Evolutionary conservation across 2,329 filamentous ascomycete species (phyloP).

Genomic region (Aspergillus chevalieri): DNA sequence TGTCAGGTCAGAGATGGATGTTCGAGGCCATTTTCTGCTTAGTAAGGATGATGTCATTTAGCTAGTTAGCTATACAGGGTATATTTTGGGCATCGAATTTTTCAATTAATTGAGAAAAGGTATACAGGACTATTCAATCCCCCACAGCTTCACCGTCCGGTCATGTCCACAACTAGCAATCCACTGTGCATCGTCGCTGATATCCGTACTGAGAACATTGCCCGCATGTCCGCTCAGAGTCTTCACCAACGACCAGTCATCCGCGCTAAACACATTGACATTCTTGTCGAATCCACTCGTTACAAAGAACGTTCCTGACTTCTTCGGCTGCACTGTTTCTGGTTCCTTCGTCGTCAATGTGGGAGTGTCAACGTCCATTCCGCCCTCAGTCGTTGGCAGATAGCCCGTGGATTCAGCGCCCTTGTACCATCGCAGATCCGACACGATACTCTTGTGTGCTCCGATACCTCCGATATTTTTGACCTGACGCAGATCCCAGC

Average conservation of each 20-base stretch:
- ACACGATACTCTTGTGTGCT: slow-evolving; percentile 84
- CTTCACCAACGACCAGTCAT: slow-evolving; percentile 90
- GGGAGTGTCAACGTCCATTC: slow-evolving; percentile 28
- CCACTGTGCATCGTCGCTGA: slow-evolving; percentile 79
- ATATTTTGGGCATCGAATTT: no score
- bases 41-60: not conserved
- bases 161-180: slow-evolving; percentile 94
- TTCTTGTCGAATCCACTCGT: slow-evolving; percentile 89
- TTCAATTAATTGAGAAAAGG: no score
- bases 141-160: slow-evolving; percentile 93
- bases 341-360: slow-evolving; percentile 9
- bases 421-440: slow-evolving; percentile 90
- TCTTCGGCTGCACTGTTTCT: slow-evolving; percentile 61
- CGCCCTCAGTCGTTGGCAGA: slow-evolving; percentile 54
- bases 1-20: no score
- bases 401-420: slow-evolving; percentile 70
- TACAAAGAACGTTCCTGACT: slow-evolving; percentile 85
- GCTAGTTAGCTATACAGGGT: not conserved
- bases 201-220: slow-evolving; percentile 84
- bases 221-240: slow-evolving; percentile 84
- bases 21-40: not conserved
- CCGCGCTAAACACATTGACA: slow-evolving; percentile 90
- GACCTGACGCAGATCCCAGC: slow-evolving; percentile 93
- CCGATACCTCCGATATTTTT: slow-evolving; percentile 77
- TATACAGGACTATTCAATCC: slow-evolving; percentile 58